These are phyloP conservation scores for Xylariaceae sp. DNA, from an alignment of 2,329 filamentous ascomycete genomes.

Conservation along the genomic window DNA sequence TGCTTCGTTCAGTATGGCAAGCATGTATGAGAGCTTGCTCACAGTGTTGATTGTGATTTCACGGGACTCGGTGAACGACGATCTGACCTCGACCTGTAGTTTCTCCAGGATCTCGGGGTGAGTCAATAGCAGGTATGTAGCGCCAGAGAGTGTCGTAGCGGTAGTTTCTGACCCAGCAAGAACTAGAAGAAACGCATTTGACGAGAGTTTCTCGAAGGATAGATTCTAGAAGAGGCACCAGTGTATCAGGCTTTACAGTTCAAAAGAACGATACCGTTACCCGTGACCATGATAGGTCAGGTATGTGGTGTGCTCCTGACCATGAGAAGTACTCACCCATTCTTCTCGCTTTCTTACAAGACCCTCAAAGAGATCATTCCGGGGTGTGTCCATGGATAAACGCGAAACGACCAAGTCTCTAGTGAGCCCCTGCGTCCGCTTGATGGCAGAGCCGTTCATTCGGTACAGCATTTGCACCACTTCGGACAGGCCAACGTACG, in stretches of 20 bases:
- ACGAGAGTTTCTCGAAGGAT: slow-evolving; percentile 23
- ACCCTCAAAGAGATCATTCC: slow-evolving; percentile 31
- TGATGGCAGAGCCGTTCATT: slow-evolving; percentile 11
- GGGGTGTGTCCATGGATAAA: slow-evolving; percentile 19
- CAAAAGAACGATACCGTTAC: not conserved
- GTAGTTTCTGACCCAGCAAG: slow-evolving; percentile 30
- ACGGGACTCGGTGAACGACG: slow-evolving; percentile 31
- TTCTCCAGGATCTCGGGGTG: slow-evolving; percentile 31
- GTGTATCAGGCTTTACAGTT: not conserved
- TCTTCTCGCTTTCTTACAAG: slow-evolving; percentile 29
- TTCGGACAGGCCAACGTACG: slow-evolving; percentile 18
- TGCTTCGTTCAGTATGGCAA: slow-evolving; percentile 40
- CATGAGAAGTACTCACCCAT: slow-evolving; percentile 20
- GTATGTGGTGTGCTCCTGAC: too few relatives aligned
- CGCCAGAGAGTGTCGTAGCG: slow-evolving; percentile 28
- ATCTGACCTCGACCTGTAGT: slow-evolving; percentile 37
- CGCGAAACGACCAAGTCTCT: slow-evolving; percentile 22
- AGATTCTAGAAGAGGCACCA: slow-evolving; percentile 16
- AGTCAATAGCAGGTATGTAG: slow-evolving; percentile 26
- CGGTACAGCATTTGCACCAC: slow-evolving; percentile 21
- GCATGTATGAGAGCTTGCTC: slow-evolving; percentile 36
- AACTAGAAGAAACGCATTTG: slow-evolving; percentile 27
- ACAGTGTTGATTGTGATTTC: slow-evolving; percentile 37
- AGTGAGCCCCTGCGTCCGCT: slow-evolving; percentile 15
- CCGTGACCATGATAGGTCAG: too few relatives aligned